Percentiles rank a stretch among this genome's conserved stretches.
Evolutionary conservation across 164 flowering plant genomes (phyloP).

Genomic region (Hamamelis virginiana): DNA sequence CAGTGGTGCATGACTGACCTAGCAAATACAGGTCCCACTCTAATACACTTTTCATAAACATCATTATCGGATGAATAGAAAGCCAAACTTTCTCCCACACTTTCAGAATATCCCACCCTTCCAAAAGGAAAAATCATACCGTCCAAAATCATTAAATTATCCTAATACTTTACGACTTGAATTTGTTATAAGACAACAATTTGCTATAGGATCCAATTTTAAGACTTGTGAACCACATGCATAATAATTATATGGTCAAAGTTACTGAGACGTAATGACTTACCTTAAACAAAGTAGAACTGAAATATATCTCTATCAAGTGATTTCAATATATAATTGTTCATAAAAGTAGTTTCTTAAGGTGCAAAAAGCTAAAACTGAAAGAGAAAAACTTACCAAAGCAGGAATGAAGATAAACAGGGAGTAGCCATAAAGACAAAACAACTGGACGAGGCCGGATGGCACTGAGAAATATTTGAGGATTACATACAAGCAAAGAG

Average conservation of each 20-base stretch:
- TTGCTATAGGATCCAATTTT: background rate
- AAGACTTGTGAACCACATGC: background rate
- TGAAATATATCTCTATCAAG: background rate
- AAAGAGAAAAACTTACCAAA: constrained; percentile 48
- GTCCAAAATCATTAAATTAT: background rate
- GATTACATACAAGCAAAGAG: constrained; percentile 71
- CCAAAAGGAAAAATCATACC: background rate
- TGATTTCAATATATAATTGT: too few relatives aligned
- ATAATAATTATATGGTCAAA: background rate
- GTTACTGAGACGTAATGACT: background rate
- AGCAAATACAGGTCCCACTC: too few relatives aligned
- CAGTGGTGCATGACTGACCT: too few relatives aligned
- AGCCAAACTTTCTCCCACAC: too few relatives aligned
- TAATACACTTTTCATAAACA: too few relatives aligned
- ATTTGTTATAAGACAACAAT: background rate
- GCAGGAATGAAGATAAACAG: constrained; percentile 95
- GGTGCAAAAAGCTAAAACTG: background rate
- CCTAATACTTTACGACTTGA: background rate
- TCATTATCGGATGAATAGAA: too few relatives aligned
- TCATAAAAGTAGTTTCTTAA: background rate
- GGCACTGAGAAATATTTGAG: constrained; percentile 98
- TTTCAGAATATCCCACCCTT: background rate
- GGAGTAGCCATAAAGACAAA: constrained; percentile 93
- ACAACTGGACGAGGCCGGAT: constrained; percentile 83
- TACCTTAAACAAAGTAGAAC: background rate